Evolutionary conservation across 2,329 filamentous ascomycete genomes (phyloP), one percentile per base, ranked within the genome.

Genomic region (Aspergillus sp.): DNA sequence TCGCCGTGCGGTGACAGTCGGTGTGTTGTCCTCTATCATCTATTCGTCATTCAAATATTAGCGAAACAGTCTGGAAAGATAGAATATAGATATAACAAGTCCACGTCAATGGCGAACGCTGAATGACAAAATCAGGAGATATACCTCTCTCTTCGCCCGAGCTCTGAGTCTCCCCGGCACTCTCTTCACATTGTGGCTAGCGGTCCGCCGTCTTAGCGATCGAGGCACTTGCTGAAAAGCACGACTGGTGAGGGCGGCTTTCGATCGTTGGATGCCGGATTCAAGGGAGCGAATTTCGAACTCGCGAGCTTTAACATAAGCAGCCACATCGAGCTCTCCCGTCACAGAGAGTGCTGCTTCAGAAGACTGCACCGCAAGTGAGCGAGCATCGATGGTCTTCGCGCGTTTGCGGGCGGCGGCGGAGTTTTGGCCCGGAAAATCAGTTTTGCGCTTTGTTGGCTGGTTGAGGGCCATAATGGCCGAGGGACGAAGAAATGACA

Each of bases 141-240:
- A 46, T 66, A 82, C 80, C 80, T 89, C 86, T 71, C 81, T 80
- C 66, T 80, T 84, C 1, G 91, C 92, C 64, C 89, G 84, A 40
- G 77, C 77, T 56, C 89, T 84, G 68, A 98, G 76, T 61, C 91
- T 81, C 70, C 88, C 89, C 2, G 95, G 95, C 15, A 99, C 88
- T 61, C 89, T 85, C 76, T 93, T 96, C 37, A 90, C 90, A 82
- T 99, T 97, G 76, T 99, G 95, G 73, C 92, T 96, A 19, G 93
- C 95, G 0, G 93, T 96, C 66, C 95, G 84, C 63, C 95, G 83
- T 64, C 95, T 83, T 83, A 99, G 78, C 50, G 88, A 87, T 64
- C 91, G 85, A 1, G 95, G 95, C 5, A 99, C 90, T 65, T 91
- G 86, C 74, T 99, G 95, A 69, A 98, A 98, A 14, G 93, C 93